phyloP scores from a whole-genome alignment of 768 basidiomycete genomes.

The Pulveroboletus sp. region DNA sequence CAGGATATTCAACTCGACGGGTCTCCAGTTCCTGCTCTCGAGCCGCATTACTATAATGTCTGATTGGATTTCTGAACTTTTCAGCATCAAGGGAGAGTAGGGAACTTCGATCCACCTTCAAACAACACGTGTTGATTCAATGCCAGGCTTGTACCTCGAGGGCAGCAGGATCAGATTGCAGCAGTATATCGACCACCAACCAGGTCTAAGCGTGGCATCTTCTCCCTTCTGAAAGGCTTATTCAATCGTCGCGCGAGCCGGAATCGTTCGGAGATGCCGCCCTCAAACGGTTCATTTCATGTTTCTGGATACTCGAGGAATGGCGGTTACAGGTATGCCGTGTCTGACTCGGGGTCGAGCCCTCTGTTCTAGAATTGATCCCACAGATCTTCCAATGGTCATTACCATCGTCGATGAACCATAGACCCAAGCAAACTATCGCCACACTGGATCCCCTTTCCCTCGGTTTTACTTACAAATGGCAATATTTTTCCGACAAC shows the following conservation, averaged over 20 bases:
- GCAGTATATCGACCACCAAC: neutral
- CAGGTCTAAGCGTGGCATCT: neutral
- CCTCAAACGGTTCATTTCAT: neutral
- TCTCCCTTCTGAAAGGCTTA: neutral
- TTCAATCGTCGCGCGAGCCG: neutral
- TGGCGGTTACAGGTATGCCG: neutral
- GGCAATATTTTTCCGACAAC: too few relatives aligned
- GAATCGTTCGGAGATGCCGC: neutral
- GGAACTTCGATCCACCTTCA: neutral
- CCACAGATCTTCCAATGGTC: neutral
- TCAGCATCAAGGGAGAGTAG: neutral
- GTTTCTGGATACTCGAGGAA: neutral
- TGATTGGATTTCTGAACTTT: neutral
- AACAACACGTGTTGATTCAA: neutral
- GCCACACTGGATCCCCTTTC: too few relatives aligned
- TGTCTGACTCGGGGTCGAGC: too few relatives aligned
- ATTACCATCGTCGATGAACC: too few relatives aligned
- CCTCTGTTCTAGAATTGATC: neutral
- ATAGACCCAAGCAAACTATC: too few relatives aligned
- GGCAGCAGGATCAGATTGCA: neutral
- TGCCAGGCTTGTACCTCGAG: conserved; percentile 3
- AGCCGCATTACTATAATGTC: neutral
- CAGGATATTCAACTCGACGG: too few relatives aligned
- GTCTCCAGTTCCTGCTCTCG: neutral
- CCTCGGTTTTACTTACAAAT: too few relatives aligned